Percentiles rank a stretch among this genome's conserved stretches.
These are phyloP conservation scores for Pleodorina starrii DNA, from an alignment of 139 green algal genomes.

Conservation along the genomic window DNA sequence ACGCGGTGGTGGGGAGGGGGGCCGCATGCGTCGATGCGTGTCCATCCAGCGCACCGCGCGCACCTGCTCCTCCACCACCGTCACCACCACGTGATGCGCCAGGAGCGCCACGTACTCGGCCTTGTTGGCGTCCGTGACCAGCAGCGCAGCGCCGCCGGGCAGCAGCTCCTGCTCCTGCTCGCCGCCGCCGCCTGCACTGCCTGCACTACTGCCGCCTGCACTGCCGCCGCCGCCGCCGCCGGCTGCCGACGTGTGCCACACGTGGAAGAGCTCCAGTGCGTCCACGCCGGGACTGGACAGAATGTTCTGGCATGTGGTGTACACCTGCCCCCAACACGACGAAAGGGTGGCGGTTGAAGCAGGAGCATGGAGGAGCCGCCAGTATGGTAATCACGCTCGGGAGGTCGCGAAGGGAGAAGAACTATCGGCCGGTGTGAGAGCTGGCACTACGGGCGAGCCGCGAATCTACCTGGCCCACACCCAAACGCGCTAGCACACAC, in stretches of 20 bases:
- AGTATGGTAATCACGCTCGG: no score
- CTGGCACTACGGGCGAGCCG: no score
- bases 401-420: no score
- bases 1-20: no score
- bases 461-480: no score
- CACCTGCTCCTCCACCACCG: constrained; percentile 37
- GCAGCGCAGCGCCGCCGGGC: constrained; percentile 8
- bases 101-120: constrained; percentile 22
- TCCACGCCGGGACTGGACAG: not conserved
- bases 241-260: constrained; percentile 19
- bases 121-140: constrained; percentile 16
- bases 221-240: not conserved
- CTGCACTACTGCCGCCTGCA: no score
- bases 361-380: no score
- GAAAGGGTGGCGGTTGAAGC: no score
- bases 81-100: constrained; percentile 1
- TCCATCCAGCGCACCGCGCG: not conserved
- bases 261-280: constrained; percentile 19
- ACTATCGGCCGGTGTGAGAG: no score
- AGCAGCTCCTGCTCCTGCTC: constrained; percentile 40
- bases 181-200: not conserved
- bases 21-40: no score
- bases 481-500: no score
- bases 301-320: constrained; percentile 36
- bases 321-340: not conserved